Conservation (phyloP, 257 asterid species). For the Capsicum pubescens region DNA sequence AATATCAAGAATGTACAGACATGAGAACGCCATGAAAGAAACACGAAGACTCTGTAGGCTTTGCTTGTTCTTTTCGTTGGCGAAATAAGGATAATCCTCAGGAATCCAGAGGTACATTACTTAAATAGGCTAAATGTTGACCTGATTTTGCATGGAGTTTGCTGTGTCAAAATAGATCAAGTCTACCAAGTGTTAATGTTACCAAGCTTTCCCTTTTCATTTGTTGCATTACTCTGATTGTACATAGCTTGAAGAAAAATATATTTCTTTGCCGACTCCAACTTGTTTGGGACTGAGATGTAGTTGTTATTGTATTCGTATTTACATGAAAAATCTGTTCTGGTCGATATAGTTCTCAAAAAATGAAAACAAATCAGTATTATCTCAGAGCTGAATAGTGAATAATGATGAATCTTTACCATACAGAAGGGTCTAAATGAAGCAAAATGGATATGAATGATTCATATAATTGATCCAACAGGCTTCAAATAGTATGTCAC, state of each 20-base stretch:
- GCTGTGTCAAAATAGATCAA: not conserved
- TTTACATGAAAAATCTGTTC: not conserved
- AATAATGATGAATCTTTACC: not conserved
- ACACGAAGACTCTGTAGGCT: not conserved
- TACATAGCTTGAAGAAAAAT: not conserved
- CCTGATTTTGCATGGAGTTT: constrained; percentile 15
- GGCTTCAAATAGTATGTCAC: no score
- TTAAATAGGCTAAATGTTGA: constrained; percentile 2
- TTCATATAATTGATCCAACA: not conserved
- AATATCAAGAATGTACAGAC: not conserved
- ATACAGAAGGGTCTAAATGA: not conserved
- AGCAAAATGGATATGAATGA: not conserved
- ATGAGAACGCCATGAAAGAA: not conserved
- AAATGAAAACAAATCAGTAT: not conserved
- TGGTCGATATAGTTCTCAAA: not conserved
- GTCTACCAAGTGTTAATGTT: not conserved
- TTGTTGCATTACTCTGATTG: constrained; percentile 18
- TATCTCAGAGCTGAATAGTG: not conserved
- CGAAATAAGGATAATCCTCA: not conserved
- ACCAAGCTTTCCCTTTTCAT: not conserved
- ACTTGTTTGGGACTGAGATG: no score
- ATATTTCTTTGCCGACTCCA: no score
- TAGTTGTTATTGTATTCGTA: no score
- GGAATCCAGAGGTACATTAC: not conserved
- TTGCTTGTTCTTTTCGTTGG: not conserved